Evolutionary conservation across 2,329 filamentous ascomycete species (phyloP), one percentile per base, ranked within the genome.

Genomic region (Aureobasidium sp.): DNA sequence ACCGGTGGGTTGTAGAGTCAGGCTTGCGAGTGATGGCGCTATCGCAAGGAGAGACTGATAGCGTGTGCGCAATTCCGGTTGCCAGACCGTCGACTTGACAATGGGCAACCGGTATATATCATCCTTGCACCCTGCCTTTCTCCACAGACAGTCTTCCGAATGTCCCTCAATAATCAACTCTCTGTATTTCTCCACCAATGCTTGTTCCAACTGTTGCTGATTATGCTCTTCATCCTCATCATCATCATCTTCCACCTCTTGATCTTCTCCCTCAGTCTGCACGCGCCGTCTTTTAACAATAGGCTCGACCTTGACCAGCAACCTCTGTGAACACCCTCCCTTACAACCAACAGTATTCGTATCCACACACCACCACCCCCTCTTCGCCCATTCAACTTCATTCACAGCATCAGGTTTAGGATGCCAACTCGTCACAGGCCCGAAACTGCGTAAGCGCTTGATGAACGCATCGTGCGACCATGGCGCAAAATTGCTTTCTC

Each of bases 341-440:
- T 84, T 85, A 76, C 96, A 99, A 23, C 90, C 89, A 20, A 98
- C 93, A 5, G 92, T 92, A 78, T 97, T 94, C 69, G 90, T 90
- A 71, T 91, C 91, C 53, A 92, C 89, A 73, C 95, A 98, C 5
- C 91, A 85, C 95, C 96, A 99, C 1, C 95, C 95, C 66, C 93
- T 85, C 82, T 95, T 97, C 0, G 95, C 95, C 96, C 96, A 99
- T 77, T 94, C 92, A 10, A 98, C 90, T 79, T 98, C 96, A 75
- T 90, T 94, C 71, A 98, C 90, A 40, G 85, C 85, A 61, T 95
- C 88, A 0, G 96, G 95, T 77, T 98, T 98, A 0, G 93, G 92
- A n/a, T 93, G 92, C 95, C 95, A 99, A 76, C 92, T 88, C 63
- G 94, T 96, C 55, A 98, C 90, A 71, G 95, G 94, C 74, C 95